Base-by-base conservation (phyloP, 2,329 filamentous ascomycete genomes). In the Fusarium humuli region DNA sequence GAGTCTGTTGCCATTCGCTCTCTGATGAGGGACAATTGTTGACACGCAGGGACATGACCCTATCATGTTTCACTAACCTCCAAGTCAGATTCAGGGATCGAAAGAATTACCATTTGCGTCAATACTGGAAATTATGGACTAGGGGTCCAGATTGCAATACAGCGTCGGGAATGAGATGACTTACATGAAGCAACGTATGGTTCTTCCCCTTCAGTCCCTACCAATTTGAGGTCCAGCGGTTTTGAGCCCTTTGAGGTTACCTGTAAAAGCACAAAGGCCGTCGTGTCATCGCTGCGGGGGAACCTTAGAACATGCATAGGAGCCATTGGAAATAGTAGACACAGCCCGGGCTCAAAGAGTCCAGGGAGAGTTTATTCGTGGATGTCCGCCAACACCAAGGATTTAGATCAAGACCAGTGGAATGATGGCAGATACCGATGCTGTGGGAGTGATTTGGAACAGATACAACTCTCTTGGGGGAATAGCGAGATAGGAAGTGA, bases 151-250 rank as follows among this genome's bases (percentile, higher is more conserved):
- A 67, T 70, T 69, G 61, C 65, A 29, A 61, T 60, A 46, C 27
- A 49, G 44, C 50, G 64, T 66, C 46, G 57, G 54, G 61, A 49
- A 75, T 67, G 69, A 61, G 56, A 70, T 63, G 69, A 84, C 87
- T 85, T 83, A 91, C 89, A 79, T 66, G 84, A 84, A 59, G 83
- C 79, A 44, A 84, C 81, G 79, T 90, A 92, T 9, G 89, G 85
- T 49, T 83, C 85, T 59, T 87, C 84, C 57, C 88, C 88, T 73
- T 94, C 91, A 30, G 91, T 93, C 34, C 87, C 91, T 34, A 91
- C 83, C 30, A 94, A 79, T 76, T 88, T 89, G 48, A 92, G 78
- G 77, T 93, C 90, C 30, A 94, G 81, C 2, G 85, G 83, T 61
- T 83, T 83, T 37, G 82, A 80, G 40, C 81, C 82, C 58, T 79